phyloP scores from a whole-genome alignment of 805 yeast genomes.

The Ogataea sp. region DNA sequence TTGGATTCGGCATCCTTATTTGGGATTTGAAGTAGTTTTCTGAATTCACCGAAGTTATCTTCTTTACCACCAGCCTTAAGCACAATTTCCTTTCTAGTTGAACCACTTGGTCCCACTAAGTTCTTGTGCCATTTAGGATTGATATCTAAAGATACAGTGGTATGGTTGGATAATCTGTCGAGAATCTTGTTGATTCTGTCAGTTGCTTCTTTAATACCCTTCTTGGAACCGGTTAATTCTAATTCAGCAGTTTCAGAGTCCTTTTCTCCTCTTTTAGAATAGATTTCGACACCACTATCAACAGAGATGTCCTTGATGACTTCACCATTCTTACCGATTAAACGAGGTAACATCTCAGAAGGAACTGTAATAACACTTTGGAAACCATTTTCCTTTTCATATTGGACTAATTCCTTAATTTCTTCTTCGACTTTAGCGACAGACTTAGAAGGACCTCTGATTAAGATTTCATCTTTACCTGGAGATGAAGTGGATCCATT shows the following conservation, averaged over 20 bases:
- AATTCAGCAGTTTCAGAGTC: conserved; percentile 53
- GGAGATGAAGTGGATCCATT: conserved; percentile 33
- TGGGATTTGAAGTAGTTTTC: conserved; percentile 63
- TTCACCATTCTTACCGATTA: conserved; percentile 88
- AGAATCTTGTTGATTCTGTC: conserved; percentile 55
- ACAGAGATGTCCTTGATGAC: conserved; percentile 74
- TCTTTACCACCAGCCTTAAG: conserved; percentile 70
- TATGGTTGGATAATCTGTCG: conserved; percentile 53
- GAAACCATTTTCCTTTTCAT: conserved; percentile 81
- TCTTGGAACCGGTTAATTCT: conserved; percentile 69
- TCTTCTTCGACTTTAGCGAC: conserved; percentile 80
- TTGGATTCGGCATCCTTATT: conserved; percentile 51
- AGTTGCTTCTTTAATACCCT: conserved; percentile 67
- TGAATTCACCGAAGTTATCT: conserved; percentile 35
- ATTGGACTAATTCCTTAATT: conserved; percentile 71
- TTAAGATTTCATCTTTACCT: conserved; percentile 52
- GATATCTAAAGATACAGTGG: conserved; percentile 52
- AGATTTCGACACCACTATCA: conserved; percentile 52
- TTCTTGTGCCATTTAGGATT: conserved; percentile 67
- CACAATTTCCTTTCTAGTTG: conserved; percentile 65
- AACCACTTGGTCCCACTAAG: conserved; percentile 74
- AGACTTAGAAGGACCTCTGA: conserved; percentile 87
- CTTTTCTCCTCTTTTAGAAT: conserved; percentile 32
- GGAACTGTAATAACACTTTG: conserved; percentile 61
- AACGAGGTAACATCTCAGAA: conserved; percentile 63